Conservation (phyloP, 2,329 filamentous ascomycete species). For the Diplodia seriata region DNA sequence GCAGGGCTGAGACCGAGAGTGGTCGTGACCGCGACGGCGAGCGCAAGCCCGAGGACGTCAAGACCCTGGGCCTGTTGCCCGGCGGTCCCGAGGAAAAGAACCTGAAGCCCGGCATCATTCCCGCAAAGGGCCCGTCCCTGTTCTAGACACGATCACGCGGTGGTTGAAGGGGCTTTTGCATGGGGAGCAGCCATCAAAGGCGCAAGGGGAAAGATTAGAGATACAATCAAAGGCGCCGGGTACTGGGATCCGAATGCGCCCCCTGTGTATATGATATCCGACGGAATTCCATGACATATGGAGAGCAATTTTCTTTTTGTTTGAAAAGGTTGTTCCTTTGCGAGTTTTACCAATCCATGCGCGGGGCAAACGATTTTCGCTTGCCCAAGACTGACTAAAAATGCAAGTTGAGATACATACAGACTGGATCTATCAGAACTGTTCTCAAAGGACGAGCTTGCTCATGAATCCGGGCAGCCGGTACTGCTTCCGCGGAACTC, state of each 20-base stretch:
- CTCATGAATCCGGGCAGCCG: conserved; percentile 16
- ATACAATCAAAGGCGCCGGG: conserved; percentile 6
- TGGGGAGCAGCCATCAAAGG: background rate
- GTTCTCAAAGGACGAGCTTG: background rate
- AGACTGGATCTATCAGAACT: background rate
- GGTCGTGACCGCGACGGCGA: conserved; percentile 71
- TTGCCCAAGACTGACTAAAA: background rate
- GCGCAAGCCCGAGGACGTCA: conserved; percentile 84
- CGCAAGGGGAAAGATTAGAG: conserved; percentile 2
- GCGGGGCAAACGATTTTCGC: background rate
- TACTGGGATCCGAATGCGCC: background rate
- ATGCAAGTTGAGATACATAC: background rate
- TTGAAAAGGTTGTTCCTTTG: background rate
- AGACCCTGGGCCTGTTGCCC: conserved; percentile 81
- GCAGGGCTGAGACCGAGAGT: conserved; percentile 75
- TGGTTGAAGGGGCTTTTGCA: background rate
- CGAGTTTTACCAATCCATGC: background rate
- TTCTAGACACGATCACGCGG: background rate
- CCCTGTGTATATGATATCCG: conserved; percentile 29
- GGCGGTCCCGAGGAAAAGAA: conserved; percentile 76
- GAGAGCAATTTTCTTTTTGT: conserved; percentile 4
- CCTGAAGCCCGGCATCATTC: conserved; percentile 44
- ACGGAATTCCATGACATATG: conserved; percentile 18
- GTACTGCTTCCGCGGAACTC: conserved; percentile 5
- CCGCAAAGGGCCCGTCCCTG: conserved; percentile 20